Conservation (phyloP, 2,329 filamentous ascomycete genomes). For the Exophiala mesophila region DNA sequence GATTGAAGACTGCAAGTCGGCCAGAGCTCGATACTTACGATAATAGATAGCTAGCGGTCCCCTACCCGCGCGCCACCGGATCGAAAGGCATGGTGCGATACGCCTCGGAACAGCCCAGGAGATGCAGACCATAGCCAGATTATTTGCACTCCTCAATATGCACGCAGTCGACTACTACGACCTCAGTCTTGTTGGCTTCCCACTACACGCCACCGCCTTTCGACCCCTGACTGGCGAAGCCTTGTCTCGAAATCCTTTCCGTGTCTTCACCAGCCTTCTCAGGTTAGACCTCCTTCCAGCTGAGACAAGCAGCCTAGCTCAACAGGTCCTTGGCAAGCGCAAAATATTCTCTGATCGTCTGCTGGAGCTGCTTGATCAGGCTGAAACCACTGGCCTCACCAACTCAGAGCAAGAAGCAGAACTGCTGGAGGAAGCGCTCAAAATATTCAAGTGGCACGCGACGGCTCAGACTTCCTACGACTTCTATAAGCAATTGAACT, state of each 20-base stretch:
- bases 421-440: slow-evolving; percentile 43
- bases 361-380: slow-evolving; percentile 34
- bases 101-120: slow-evolving; percentile 45
- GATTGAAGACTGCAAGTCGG: neutral
- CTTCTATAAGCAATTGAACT: slow-evolving; percentile 40
- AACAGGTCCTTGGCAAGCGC: slow-evolving; percentile 33
- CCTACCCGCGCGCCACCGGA: neutral
- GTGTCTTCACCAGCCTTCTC: slow-evolving; percentile 39
- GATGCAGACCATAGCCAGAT: slow-evolving; percentile 38
- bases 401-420: slow-evolving; percentile 32
- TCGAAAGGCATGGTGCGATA: slow-evolving; percentile 47
- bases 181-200: slow-evolving; percentile 43
- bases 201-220: slow-evolving; percentile 51
- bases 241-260: slow-evolving; percentile 40
- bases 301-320: slow-evolving; percentile 32
- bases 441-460: slow-evolving; percentile 47
- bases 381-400: slow-evolving; percentile 29
- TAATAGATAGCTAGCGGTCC: neutral
- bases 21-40: neutral
- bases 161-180: slow-evolving; percentile 51
- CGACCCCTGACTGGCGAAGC: slow-evolving; percentile 36
- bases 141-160: slow-evolving; percentile 48
- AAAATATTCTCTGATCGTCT: slow-evolving; percentile 42
- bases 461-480: slow-evolving; percentile 37
- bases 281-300: slow-evolving; percentile 40